Evolutionary conservation across 345 rosid genomes (phyloP).

Genomic region (Brassica cretica): DNA sequence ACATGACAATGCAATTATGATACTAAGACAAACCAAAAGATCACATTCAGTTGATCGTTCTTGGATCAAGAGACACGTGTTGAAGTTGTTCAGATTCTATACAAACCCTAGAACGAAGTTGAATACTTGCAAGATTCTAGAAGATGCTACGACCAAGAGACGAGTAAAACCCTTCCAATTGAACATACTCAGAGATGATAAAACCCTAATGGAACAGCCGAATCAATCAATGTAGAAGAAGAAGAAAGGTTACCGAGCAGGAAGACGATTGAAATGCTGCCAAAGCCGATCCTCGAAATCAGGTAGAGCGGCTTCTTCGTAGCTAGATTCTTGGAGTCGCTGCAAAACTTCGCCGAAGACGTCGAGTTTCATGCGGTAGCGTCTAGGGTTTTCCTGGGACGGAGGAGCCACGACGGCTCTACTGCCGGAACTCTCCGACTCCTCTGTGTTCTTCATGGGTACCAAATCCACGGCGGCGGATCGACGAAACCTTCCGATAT

Average conservation of each 20-base stretch:
- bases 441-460: conserved; percentile 79
- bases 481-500: neutral
- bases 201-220: neutral
- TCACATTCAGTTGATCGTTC: neutral
- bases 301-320: conserved; percentile 66
- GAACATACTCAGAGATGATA: neutral
- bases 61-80: neutral
- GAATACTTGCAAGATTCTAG: neutral
- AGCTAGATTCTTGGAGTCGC: conserved; percentile 66
- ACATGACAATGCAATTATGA: neutral
- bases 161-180: neutral
- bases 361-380: conserved; percentile 81
- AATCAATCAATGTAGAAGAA: neutral
- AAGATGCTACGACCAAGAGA: neutral
- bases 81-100: too few species aligned
- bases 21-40: neutral
- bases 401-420: conserved; percentile 59
- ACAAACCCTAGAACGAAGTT: too few species aligned
- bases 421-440: conserved; percentile 87
- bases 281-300: conserved; percentile 90
- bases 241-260: conserved; percentile 59
- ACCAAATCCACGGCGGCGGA: conserved; percentile 3
- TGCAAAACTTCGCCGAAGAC: conserved; percentile 74
- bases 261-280: conserved; percentile 89
- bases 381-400: conserved; percentile 60